Base-by-base conservation (phyloP, 1,139 yeast species). In the Entelexis sorbosivorans region DNA sequence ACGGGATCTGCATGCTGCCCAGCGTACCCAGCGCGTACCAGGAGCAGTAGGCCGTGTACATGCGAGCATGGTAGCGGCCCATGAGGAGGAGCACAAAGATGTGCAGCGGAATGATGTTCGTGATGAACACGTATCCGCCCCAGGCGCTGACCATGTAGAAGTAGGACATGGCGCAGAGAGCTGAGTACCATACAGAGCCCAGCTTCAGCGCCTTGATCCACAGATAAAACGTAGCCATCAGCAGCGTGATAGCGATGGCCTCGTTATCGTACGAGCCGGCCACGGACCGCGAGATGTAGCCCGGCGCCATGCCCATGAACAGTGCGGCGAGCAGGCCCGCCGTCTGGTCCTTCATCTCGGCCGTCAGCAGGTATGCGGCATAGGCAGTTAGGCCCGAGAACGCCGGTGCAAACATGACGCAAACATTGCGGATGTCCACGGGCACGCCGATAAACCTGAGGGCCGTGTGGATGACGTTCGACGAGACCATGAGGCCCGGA, bases 71-170 rank as follows among this genome's bases (percentile, higher is more conserved):
- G 69, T 88, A 93, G 63, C 98, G 81, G 52, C 99, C 98, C 98
- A 93, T 93, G 59, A 86, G 71, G 53, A 93, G 71, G 64, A 93
- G 73, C 45, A 88, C 91, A 66, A 93, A 89, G 31, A 89, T 88
- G 67, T 93, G 99, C 62, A 93, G 74, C 49, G 99, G 99, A 63
- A 93, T 87, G 74, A 93, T 80, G 71, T 93, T 93, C 56, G 98
- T 93, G 70, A 93, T 93, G 73, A 93, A 93, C 48, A 91, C 99
- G 66, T 93, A 93, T 22, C 99, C 99, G 73, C 98, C 98, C 99
- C 99, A 93, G n/a, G 99, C 98, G 50, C 95, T 82, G 49, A 93
- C 99, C 99, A 93, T 93, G 74, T 93, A 93, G 69, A 93, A 93
- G 72, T 93, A 93, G 62, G 82, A 83, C 46, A 87, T 67, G 2